Conservation (phyloP, 2,329 filamentous ascomycete genomes). For the Colletotrichum sidae region DNA sequence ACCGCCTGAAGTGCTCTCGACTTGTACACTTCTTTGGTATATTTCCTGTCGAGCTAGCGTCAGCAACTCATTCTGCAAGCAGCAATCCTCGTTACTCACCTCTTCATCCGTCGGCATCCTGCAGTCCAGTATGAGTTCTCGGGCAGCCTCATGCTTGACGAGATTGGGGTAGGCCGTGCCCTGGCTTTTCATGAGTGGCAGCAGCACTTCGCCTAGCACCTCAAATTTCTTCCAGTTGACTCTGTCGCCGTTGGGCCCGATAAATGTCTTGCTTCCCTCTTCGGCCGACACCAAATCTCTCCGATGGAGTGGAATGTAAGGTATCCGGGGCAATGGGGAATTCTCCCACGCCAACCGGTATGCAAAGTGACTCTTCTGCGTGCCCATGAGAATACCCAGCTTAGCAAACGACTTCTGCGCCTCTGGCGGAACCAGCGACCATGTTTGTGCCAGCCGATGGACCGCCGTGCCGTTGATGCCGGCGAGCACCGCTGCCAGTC, state of each 20-base stretch:
- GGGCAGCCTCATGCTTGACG: slow-evolving; percentile 74
- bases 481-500: slow-evolving; percentile 91
- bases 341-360: slow-evolving; percentile 99
- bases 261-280: slow-evolving; percentile 90
- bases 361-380: slow-evolving; percentile 90
- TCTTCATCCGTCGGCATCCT: slow-evolving; percentile 88
- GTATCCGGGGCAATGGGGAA: slow-evolving; percentile 88
- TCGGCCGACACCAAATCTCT: slow-evolving; percentile 92
- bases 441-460: slow-evolving; percentile 83
- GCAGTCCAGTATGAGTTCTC: slow-evolving; percentile 83
- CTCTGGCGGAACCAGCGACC: slow-evolving; percentile 77
- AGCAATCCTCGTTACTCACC: slow-evolving; percentile 63
- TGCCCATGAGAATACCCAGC: slow-evolving; percentile 91
- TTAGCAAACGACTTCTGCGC: slow-evolving; percentile 88
- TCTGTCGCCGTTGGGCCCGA: slow-evolving; percentile 77
- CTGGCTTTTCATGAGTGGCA: slow-evolving; percentile 93
- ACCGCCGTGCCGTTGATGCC: slow-evolving; percentile 91
- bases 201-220: slow-evolving; percentile 89
- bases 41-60: slow-evolving; percentile 63
- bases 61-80: slow-evolving; percentile 35
- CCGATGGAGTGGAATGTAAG: slow-evolving; percentile 90
- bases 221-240: slow-evolving; percentile 99
- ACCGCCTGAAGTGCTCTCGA: slow-evolving; percentile 64
- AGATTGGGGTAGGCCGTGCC: slow-evolving; percentile 83
- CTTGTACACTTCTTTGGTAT: slow-evolving; percentile 70